These are phyloP conservation scores for Trametopsis cervina DNA, from an alignment of 768 basidiomycete genomes.

Conservation along the genomic window DNA sequence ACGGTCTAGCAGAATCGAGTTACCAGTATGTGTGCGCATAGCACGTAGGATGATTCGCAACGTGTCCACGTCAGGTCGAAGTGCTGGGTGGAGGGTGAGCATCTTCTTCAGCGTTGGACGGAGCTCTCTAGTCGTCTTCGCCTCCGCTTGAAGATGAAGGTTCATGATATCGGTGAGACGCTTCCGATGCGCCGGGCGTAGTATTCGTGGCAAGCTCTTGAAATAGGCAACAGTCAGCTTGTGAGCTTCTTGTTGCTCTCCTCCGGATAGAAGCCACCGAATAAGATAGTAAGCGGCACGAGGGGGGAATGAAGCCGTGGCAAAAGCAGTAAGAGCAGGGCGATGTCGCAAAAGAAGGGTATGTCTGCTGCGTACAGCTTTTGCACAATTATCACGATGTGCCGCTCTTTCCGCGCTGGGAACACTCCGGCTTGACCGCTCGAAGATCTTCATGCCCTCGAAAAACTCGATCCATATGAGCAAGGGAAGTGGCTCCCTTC, in stretches of 20 bases:
- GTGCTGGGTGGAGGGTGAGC: conserved; percentile 36
- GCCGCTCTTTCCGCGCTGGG: not conserved
- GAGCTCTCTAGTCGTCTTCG: conserved; percentile 37
- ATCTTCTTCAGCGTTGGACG: conserved; percentile 36
- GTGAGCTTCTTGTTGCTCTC: conserved; percentile 7
- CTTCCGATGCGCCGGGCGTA: conserved; percentile 29
- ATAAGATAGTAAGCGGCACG: conserved; percentile 40
- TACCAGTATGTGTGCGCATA: conserved; percentile 41
- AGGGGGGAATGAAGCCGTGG: conserved; percentile 31
- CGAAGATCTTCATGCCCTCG: conserved; percentile 5
- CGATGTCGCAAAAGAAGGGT: conserved; percentile 32
- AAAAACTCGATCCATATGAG: conserved; percentile 60
- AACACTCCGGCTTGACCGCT: not conserved
- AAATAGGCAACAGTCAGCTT: conserved; percentile 42
- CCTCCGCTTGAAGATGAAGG: conserved; percentile 30
- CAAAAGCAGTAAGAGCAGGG: conserved; percentile 30
- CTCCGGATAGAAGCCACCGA: conserved; percentile 34
- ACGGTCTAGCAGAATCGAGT: conserved; percentile 28
- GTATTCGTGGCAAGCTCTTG: conserved; percentile 34
- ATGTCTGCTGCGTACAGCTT: not conserved
- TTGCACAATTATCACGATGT: not conserved
- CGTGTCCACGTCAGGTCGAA: conserved; percentile 54
- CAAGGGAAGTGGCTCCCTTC: conserved; percentile 25
- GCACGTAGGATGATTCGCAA: conserved; percentile 51
- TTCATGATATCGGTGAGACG: conserved; percentile 49